Percentiles rank a stretch among this genome's conserved stretches.
Conservation (phyloP, 805 yeast genomes). For the Peterozyma toletana region DNA sequence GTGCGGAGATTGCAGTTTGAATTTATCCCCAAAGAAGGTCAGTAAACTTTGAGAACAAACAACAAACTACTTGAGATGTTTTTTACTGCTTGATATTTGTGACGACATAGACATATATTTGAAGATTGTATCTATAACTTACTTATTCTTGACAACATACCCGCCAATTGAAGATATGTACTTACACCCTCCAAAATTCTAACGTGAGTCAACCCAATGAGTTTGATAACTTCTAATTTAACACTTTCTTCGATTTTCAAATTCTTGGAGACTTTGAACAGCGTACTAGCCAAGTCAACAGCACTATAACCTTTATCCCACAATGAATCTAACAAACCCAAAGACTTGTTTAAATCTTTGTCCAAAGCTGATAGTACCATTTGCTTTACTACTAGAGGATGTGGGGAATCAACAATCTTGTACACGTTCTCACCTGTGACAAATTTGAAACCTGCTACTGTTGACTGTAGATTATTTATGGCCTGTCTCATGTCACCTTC, state of each 20-base stretch:
- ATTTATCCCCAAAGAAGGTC: too few relatives aligned
- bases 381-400: slow-evolving; percentile 75
- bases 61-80: neutral
- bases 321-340: slow-evolving; percentile 54
- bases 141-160: slow-evolving; percentile 61
- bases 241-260: slow-evolving; percentile 61
- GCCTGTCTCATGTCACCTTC: slow-evolving; percentile 99
- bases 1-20: too few relatives aligned
- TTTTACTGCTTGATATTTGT: too few relatives aligned
- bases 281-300: slow-evolving; percentile 84
- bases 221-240: slow-evolving; percentile 71
- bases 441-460: slow-evolving; percentile 87
- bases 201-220: slow-evolving; percentile 89
- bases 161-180: slow-evolving; percentile 78
- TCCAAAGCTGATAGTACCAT: slow-evolving; percentile 45
- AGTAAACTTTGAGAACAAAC: too few relatives aligned
- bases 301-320: slow-evolving; percentile 94
- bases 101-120: neutral
- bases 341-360: slow-evolving; percentile 54
- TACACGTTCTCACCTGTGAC: slow-evolving; percentile 92
- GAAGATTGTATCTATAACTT: slow-evolving; percentile 10
- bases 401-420: slow-evolving; percentile 94
- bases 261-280: slow-evolving; percentile 81
- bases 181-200: slow-evolving; percentile 90
- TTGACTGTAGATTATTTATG: slow-evolving; percentile 85